phyloP scores from a whole-genome alignment of 2,329 filamentous ascomycete species.

The Purpureocillium takamizusanense region DNA sequence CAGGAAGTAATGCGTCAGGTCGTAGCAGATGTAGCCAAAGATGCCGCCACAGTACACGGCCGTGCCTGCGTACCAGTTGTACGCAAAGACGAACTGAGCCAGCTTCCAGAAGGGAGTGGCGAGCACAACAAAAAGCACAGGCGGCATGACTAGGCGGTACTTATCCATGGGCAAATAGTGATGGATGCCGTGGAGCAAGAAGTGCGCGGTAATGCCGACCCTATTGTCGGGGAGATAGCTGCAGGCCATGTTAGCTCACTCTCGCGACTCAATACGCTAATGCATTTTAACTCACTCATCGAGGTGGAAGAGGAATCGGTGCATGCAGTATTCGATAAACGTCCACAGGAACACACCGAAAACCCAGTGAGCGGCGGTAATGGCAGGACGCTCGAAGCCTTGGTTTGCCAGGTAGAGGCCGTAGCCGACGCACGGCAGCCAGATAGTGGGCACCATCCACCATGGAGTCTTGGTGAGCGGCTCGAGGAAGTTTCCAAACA shows the following conservation, averaged over 20 bases:
- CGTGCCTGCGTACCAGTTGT: conserved; percentile 74
- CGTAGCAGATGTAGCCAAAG: conserved; percentile 93
- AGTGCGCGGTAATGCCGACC: conserved; percentile 77
- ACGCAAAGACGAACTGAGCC: conserved; percentile 72
- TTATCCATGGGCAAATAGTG: conserved; percentile 99
- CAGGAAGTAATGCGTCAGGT: conserved; percentile 96
- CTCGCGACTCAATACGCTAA: neutral
- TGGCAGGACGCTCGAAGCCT: conserved; percentile 43
- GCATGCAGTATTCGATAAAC: conserved; percentile 78
- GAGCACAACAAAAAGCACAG: conserved; percentile 73
- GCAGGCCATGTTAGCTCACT: conserved; percentile 18
- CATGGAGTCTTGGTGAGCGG: conserved; percentile 92
- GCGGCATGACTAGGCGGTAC: conserved; percentile 94
- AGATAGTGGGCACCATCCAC: conserved; percentile 79
- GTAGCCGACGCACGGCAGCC: conserved; percentile 74
- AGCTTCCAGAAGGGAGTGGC: conserved; percentile 89
- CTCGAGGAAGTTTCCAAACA: conserved; percentile 98
- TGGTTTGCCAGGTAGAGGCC: conserved; percentile 57
- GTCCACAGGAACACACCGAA: conserved; percentile 77
- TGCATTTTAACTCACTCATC: conserved; percentile 58
- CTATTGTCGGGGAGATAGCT: conserved; percentile 88
- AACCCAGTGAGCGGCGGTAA: conserved; percentile 53
- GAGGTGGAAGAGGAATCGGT: conserved; percentile 88
- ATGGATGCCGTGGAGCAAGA: conserved; percentile 91
- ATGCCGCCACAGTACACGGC: conserved; percentile 82